These are phyloP conservation scores for Hirsutella rhossiliensis DNA, from an alignment of 2,329 filamentous ascomycete species.

Conservation along the genomic window DNA sequence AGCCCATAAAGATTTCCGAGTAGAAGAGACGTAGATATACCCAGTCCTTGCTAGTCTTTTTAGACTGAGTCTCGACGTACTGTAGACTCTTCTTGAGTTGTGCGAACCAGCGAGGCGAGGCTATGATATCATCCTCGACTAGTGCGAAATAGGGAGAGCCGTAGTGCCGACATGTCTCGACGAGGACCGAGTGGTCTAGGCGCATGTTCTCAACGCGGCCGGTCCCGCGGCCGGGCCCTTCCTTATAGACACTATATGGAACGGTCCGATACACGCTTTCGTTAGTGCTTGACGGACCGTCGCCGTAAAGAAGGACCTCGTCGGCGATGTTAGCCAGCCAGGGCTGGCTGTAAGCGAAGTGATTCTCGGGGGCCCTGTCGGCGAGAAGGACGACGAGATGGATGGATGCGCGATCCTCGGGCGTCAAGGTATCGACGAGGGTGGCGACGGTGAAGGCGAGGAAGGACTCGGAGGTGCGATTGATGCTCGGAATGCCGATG, in stretches of 20 bases:
- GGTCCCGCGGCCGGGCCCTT: slow-evolving; percentile 10
- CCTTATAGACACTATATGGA: slow-evolving; percentile 11
- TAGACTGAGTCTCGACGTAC: slow-evolving; percentile 13
- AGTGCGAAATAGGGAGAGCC: slow-evolving; percentile 21
- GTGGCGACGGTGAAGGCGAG: slow-evolving; percentile 17
- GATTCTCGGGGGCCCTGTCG: slow-evolving; percentile 17
- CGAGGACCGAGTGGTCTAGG: slow-evolving; percentile 19
- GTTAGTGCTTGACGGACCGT: slow-evolving; percentile 1
- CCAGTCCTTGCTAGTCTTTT: slow-evolving; percentile 13
- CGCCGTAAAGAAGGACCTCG: slow-evolving; percentile 19
- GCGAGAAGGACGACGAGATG: slow-evolving; percentile 22
- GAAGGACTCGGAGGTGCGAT: slow-evolving; percentile 16
- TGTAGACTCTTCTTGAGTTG: slow-evolving; percentile 15
- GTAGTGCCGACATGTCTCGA: slow-evolving; percentile 17
- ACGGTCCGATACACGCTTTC: slow-evolving; percentile 6
- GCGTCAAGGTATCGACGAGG: slow-evolving; percentile 17
- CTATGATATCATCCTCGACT: slow-evolving; percentile 24
- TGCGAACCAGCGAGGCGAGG: slow-evolving; percentile 20
- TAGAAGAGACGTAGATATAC: slow-evolving; percentile 26
- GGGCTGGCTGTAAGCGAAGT: slow-evolving; percentile 17
- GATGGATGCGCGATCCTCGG: slow-evolving; percentile 17
- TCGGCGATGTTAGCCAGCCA: slow-evolving; percentile 21
- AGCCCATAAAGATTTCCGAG: slow-evolving; percentile 24
- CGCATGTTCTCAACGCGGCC: slow-evolving; percentile 20
- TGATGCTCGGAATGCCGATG: slow-evolving; percentile 22